A percentile compares a stretch with the other conserved stretches of the same genome.
Conservation (phyloP, 768 basidiomycete species). For the Phanerodontia chrysosporium region DNA sequence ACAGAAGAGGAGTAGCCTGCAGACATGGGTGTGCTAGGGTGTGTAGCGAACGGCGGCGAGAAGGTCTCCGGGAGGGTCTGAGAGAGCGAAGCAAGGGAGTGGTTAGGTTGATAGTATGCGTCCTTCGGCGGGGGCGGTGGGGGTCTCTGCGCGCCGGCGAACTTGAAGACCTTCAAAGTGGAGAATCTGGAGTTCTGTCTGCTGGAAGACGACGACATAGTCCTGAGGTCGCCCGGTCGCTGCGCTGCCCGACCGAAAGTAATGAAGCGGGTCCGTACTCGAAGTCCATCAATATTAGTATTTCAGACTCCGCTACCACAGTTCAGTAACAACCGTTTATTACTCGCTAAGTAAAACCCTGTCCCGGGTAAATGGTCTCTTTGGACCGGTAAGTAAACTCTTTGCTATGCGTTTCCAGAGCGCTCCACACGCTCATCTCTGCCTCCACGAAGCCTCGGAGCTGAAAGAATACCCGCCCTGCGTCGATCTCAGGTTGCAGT, state of each 20-base stretch:
- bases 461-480: too few species aligned
- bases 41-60: constrained; percentile 16
- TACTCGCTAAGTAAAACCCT: not conserved
- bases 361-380: not conserved
- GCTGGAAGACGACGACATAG: constrained; percentile 22
- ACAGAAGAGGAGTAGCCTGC: constrained; percentile 27
- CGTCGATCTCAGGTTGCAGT: too few species aligned
- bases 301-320: not conserved
- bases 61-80: constrained; percentile 40
- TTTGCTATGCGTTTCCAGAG: not conserved
- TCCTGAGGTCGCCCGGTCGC: constrained; percentile 7
- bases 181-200: constrained; percentile 37
- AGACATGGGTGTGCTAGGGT: constrained; percentile 21
- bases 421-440: not conserved
- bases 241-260: constrained; percentile 15
- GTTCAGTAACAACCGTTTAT: not conserved
- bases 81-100: constrained; percentile 38
- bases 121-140: constrained; percentile 69
- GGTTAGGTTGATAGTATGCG: constrained; percentile 38
- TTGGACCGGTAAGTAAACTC: not conserved
- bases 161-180: constrained; percentile 39
- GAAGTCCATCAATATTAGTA: constrained; percentile 1
- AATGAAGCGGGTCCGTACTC: not conserved
- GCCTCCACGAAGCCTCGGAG: not conserved
- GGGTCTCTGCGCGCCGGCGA: constrained; percentile 31